Evolutionary conservation across 2,329 filamentous ascomycete species (phyloP).

Genomic region (Penicillium concentricum): DNA sequence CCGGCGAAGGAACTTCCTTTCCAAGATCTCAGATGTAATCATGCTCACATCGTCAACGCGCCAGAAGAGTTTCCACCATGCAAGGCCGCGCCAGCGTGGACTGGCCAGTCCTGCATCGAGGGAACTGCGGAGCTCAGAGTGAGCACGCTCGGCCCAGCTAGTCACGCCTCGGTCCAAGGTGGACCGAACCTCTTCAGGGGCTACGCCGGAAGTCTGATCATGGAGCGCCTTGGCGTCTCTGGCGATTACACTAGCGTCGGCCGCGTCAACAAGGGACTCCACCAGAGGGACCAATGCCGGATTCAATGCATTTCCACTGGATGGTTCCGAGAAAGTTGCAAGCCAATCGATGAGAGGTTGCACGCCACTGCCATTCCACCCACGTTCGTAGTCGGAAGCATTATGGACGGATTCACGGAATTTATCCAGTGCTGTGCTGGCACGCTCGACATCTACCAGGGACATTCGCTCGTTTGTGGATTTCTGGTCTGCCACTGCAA

Average conservation of each 20-base stretch:
- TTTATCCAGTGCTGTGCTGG: slow-evolving; percentile 60
- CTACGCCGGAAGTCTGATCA: slow-evolving; percentile 33
- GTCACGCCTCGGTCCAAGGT: slow-evolving; percentile 61
- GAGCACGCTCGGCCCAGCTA: slow-evolving; percentile 74
- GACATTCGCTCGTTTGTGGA: slow-evolving; percentile 36
- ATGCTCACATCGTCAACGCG: slow-evolving; percentile 87
- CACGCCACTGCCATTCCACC: slow-evolving; percentile 72
- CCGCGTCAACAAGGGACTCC: slow-evolving; percentile 58
- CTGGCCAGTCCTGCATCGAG: slow-evolving; percentile 75
- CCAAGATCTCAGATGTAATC: slow-evolving; percentile 75
- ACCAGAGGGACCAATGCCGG: slow-evolving; percentile 66
- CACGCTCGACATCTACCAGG: slow-evolving; percentile 64
- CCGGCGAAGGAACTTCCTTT: slow-evolving; percentile 70
- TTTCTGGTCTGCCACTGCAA: slow-evolving; percentile 48
- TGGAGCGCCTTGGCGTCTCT: slow-evolving; percentile 31
- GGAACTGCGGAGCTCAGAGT: slow-evolving; percentile 77
- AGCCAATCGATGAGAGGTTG: slow-evolving; percentile 67
- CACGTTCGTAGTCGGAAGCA: slow-evolving; percentile 68
- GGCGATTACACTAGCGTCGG: slow-evolving; percentile 32
- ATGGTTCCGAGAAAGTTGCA: slow-evolving; percentile 20
- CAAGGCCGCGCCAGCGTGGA: slow-evolving; percentile 73
- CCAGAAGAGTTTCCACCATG: slow-evolving; percentile 97
- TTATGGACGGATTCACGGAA: slow-evolving; percentile 70
- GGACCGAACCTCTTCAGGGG: slow-evolving; percentile 45
- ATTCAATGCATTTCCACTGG: slow-evolving; percentile 56